These are phyloP conservation scores for Limnanthes douglasii DNA, from an alignment of 345 rosid species.

Conservation along the genomic window DNA sequence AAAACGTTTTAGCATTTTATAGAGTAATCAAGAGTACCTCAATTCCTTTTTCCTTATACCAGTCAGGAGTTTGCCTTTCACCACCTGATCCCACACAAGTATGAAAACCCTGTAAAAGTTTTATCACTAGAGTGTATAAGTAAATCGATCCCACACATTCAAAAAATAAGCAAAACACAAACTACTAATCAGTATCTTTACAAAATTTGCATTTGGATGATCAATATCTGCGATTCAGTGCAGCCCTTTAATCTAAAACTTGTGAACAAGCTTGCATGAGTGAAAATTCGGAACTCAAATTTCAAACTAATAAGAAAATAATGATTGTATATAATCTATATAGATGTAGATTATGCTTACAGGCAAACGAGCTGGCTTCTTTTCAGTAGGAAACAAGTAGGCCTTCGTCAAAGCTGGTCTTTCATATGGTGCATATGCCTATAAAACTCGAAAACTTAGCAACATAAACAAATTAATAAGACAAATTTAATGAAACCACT, in stretches of 20 bases:
- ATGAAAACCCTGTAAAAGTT: constrained; percentile 61
- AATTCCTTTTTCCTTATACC: constrained; percentile 95
- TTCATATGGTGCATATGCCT: constrained; percentile 90
- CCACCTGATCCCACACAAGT: constrained; percentile 98
- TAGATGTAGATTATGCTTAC: constrained; percentile 26
- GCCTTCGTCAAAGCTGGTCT: constrained; percentile 94
- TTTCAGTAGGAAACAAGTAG: constrained; percentile 79
- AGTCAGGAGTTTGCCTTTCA: constrained; percentile 85
- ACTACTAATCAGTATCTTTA: not conserved
- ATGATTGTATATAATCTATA: not conserved
- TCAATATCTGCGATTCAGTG: no score
- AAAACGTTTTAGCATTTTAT: no score
- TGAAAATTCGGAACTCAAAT: not conserved
- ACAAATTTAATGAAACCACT: not conserved
- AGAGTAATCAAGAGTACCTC: constrained; percentile 34
- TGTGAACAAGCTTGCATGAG: not conserved
- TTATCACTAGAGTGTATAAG: no score
- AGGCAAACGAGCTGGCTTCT: constrained; percentile 89
- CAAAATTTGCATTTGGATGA: not conserved
- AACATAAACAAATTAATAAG: constrained; percentile 1
- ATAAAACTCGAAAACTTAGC: constrained; percentile 5
- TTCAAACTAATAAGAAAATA: no score
- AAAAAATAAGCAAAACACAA: constrained; percentile 5
- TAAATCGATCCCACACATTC: no score
- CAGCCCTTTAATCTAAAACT: not conserved